Evolutionary conservation across 768 basidiomycete genomes (phyloP).

Genomic region (Daedaleopsis sinensis): DNA sequence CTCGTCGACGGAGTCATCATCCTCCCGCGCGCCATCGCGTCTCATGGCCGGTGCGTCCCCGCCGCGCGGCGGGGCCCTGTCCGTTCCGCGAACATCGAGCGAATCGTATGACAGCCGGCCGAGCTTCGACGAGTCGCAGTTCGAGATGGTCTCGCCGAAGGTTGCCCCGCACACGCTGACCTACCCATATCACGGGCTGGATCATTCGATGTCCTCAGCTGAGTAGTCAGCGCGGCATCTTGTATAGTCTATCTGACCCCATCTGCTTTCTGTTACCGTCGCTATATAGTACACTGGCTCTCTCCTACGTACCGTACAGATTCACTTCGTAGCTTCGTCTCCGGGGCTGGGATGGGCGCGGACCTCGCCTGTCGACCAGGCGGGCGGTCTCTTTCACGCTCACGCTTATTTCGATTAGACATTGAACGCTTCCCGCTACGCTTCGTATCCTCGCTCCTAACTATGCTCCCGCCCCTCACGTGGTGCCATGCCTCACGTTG

Average conservation of each 20-base stretch:
- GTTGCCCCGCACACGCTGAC: conserved; percentile 42
- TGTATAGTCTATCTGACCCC: background rate
- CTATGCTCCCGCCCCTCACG: background rate
- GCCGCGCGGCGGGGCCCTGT: conserved; percentile 35
- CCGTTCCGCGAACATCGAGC: conserved; percentile 36
- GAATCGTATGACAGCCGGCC: conserved; percentile 49
- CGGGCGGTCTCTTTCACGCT: background rate
- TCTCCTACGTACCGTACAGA: background rate
- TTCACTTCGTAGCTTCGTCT: background rate
- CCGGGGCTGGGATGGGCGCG: background rate
- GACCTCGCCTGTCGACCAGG: background rate
- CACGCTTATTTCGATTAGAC: background rate
- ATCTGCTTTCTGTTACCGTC: background rate
- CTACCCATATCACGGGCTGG: conserved; percentile 60
- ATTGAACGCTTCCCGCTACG: background rate
- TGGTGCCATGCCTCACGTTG: background rate
- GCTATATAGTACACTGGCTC: background rate
- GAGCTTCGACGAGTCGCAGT: conserved; percentile 67
- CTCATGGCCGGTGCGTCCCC: conserved; percentile 23
- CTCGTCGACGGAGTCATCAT: conserved; percentile 24
- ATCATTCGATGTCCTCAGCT: conserved; percentile 37
- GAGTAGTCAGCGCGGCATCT: conserved; percentile 15
- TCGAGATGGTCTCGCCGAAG: conserved; percentile 61
- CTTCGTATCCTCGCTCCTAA: background rate
- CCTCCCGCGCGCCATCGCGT: conserved; percentile 21